Conservation (phyloP, 148 eudicot species). For the Rhododendron ferrugineum region DNA sequence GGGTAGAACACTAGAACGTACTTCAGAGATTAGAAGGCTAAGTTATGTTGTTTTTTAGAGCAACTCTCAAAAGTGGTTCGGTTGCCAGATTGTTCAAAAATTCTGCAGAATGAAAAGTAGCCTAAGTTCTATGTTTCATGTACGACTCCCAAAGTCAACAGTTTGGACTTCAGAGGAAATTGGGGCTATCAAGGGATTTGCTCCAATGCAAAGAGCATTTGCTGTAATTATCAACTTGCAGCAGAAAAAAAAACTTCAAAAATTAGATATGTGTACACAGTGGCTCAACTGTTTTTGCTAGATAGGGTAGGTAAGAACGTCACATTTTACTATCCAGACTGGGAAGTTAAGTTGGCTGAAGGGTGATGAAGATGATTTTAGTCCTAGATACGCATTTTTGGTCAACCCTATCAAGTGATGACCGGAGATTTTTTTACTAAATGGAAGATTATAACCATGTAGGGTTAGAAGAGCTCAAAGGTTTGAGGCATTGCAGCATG, state of each 20-base stretch:
- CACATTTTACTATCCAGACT: neutral
- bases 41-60: neutral
- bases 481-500: neutral
- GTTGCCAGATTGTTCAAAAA: neutral
- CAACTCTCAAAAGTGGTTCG: neutral
- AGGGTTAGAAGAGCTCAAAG: neutral
- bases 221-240: neutral
- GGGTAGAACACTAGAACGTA: neutral
- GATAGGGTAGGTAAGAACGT: neutral
- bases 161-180: neutral
- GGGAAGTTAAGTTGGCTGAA: neutral
- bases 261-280: neutral
- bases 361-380: neutral
- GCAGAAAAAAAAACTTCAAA: neutral
- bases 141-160: neutral
- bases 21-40: neutral
- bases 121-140: neutral
- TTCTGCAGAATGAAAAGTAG: neutral
- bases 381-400: neutral
- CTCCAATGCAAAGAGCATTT: neutral
- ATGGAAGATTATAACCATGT: neutral
- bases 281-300: neutral
- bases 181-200: neutral
- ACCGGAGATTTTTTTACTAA: neutral
- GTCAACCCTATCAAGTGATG: neutral